Base-by-base conservation (phyloP, 148 eudicot species). In the Linanthus parryae region DNA sequence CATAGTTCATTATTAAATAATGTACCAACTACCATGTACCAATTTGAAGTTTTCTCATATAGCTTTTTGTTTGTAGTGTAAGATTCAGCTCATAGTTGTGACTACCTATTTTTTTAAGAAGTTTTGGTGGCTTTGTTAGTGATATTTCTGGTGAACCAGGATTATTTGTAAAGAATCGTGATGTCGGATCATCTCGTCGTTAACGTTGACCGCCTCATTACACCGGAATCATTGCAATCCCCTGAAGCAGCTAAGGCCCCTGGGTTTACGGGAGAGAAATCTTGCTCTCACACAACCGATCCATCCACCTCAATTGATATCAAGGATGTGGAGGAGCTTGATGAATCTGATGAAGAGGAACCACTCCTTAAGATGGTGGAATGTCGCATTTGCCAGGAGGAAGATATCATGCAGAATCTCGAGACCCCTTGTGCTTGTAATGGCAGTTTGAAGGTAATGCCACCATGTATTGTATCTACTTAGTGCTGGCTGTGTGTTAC, bases 381-480 rank as follows among this genome's bases (percentile, higher is more conserved):
- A 67, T 86, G 95, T 57, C 79, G 95, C 37, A 86, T 86, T 59
- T 86, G 95, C 68, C 95, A 86, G 62, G 90, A 86, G 62, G 95
- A 86, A 63, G 95, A 86, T 49, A 82, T 63, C 42, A 28, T 66
- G n/a, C 79, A 86, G 58, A 86, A 86, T 58, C 64, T 86, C 72
- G 95, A 86, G 71, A 67, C 25, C 8, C 95, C 90, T 39, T 86
- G 95, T 58, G 70, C 77, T 60, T 86, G 95, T 62, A 82, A 63
- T 65, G 95, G 95, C 45, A 86, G 95, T 59, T 63, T 86, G 64
- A 86, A 86, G 91, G 95, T 78, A 70, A 25, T 14, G 31, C 34
- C 2, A 10, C 17, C n/a, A 30, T 24, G 28, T 2, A 46, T n/a
- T n/a, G n/a, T n/a, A n/a, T n/a, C n/a, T n/a, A n/a, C n/a, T n/a